Percentiles rank a stretch among this genome's conserved stretches.
phyloP scores from a whole-genome alignment of 352 stramenopile genomes.

The Pythium coloratum region DNA sequence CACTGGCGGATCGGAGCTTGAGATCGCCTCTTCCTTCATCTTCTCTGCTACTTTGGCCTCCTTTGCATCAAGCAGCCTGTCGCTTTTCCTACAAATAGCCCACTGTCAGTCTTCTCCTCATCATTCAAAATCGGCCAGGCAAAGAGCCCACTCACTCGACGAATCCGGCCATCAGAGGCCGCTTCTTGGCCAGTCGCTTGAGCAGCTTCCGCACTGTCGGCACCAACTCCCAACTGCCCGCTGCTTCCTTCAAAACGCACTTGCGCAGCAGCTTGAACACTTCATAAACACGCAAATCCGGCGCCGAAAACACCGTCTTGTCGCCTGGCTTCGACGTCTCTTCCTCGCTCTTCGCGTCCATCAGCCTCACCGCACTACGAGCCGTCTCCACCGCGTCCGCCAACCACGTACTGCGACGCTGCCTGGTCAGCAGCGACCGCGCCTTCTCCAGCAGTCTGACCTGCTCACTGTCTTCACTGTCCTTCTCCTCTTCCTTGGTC shows the following conservation, averaged over 20 bases:
- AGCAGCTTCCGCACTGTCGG: conserved; percentile 13
- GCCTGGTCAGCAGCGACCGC: conserved; percentile 18
- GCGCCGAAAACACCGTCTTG: background rate
- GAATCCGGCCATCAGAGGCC: conserved; percentile 12
- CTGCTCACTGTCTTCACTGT: background rate
- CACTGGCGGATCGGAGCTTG: background rate
- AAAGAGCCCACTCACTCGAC: conserved; percentile 16
- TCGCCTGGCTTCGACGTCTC: background rate
- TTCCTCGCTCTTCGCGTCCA: background rate
- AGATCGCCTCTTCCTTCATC: background rate
- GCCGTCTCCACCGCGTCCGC: conserved; percentile 22
- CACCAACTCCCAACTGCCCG: background rate
- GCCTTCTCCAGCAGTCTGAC: conserved; percentile 6
- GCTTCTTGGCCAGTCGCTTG: conserved; percentile 18
- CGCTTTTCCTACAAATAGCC: background rate
- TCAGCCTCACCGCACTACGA: conserved; percentile 2
- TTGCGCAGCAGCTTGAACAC: conserved; percentile 24
- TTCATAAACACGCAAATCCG: conserved; percentile 11
- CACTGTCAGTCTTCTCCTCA: background rate
- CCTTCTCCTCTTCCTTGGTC: background rate
- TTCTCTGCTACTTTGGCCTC: background rate
- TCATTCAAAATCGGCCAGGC: background rate
- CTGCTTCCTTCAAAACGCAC: conserved; percentile 16
- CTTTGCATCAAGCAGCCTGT: background rate
- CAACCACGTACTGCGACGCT: conserved; percentile 15